These are phyloP conservation scores for Tetrapisispora namnaoensis DNA, from an alignment of 805 yeast species.

Conservation along the genomic window DNA sequence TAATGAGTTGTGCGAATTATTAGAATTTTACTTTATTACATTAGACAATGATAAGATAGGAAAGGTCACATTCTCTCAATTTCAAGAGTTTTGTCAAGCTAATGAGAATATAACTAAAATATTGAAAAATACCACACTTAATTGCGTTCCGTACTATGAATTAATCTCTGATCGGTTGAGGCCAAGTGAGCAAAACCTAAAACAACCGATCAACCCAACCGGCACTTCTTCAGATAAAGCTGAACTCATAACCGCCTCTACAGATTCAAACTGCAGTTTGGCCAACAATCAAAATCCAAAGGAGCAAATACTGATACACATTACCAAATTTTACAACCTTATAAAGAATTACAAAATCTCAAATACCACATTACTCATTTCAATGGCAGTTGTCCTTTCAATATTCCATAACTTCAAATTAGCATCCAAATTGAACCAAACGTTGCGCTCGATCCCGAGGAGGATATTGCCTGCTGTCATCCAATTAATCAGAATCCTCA, in stretches of 20 bases:
- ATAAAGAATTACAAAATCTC: background rate
- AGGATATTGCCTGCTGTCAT: constrained; percentile 1
- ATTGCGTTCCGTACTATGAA: background rate
- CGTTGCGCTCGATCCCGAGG: background rate
- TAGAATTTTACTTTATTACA: constrained; percentile 1
- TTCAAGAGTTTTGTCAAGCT: background rate
- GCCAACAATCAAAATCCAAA: background rate
- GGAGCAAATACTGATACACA: background rate
- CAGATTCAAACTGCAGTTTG: no score
- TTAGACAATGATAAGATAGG: background rate
- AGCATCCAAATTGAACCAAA: background rate
- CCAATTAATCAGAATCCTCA: constrained; percentile 3
- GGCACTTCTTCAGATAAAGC: background rate
- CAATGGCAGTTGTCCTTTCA: background rate
- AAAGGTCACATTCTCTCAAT: background rate
- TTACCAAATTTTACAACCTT: background rate
- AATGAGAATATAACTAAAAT: background rate
- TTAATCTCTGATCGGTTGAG: background rate
- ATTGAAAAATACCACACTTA: background rate
- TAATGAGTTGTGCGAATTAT: background rate
- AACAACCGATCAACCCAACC: background rate
- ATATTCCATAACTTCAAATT: background rate
- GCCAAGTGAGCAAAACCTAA: background rate
- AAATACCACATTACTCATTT: background rate
- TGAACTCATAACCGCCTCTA: no score